Evolutionary conservation across 78 protist genomes (phyloP), one percentile per base, ranked within the genome.

Genomic region (Dictyostelium firmibasis): DNA sequence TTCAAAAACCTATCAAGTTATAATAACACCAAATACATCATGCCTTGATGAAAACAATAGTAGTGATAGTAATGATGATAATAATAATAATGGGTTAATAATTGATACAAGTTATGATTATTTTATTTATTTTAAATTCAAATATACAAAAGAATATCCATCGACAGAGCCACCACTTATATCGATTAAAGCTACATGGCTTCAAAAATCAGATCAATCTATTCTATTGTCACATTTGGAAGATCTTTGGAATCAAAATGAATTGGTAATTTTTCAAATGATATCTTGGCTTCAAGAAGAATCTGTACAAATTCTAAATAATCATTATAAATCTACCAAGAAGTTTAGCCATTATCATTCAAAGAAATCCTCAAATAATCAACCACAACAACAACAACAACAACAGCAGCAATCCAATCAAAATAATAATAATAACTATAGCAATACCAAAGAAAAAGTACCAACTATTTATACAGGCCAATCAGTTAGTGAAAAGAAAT

Each of bases 401-500:
- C 60, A 88, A 57, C 2, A 36, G 4, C 81, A 79, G 38, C 91
- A 53, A 69, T n/a, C n/a, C 91, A 74, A 76, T 18, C 10, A 86
- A 35, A 53, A 33, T 47, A n/a, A 23, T 31, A 16, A 81, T 29
- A 35, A 25, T 1, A 20, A 29, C 9, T 0, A 14, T 25, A 13
- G 44, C 4, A 6, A 53, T 14, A 5, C 1, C 11, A 38, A 82
- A 36, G 70, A 14, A 43, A 70, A 70, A 33, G 50, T 76, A 76
- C 96, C 96, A 60, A 92, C 91, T 0, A 92, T 92, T 23, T 84
- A 85, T 43, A 79, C 96, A 29, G 84, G 96, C 10, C 64, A 29
- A 41, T 77, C 85, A 10, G 50, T 85, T 25, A 83, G 84, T 2
- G 96, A 85, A n/a, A 92, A 92, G 36, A 92, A 92, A 25, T 29